Conservation (phyloP, 1,139 yeast genomes). For the Casaregolazyma suthepensis region DNA sequence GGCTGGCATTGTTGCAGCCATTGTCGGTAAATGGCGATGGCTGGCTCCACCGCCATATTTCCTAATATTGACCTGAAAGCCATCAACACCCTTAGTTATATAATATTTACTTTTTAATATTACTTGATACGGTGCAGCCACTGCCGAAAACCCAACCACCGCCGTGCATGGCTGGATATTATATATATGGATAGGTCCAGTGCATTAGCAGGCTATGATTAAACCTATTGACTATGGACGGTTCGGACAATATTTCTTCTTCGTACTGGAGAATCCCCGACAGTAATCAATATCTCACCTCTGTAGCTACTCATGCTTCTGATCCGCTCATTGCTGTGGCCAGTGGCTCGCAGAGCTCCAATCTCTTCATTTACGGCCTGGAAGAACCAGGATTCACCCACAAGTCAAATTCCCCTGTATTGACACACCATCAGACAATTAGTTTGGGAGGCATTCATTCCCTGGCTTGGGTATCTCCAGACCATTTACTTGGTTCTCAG, state of each 20-base stretch:
- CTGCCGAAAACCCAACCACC: background rate
- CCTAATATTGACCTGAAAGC: background rate
- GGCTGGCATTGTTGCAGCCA: background rate
- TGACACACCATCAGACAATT: slow-evolving; percentile 72
- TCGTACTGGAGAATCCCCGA: slow-evolving; percentile 70
- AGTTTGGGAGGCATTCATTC: slow-evolving; percentile 62
- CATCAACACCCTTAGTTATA: background rate
- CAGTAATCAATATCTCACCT: slow-evolving; percentile 48
- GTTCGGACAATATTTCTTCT: slow-evolving; percentile 12
- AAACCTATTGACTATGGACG: background rate
- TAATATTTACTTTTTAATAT: background rate
- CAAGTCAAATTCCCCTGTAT: slow-evolving; percentile 22
- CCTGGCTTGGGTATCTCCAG: slow-evolving; percentile 54
- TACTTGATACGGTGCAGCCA: background rate
- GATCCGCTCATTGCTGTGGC: slow-evolving; percentile 56
- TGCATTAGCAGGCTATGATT: background rate
- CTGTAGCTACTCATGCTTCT: slow-evolving; percentile 44
- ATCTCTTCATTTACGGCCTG: slow-evolving; percentile 60
- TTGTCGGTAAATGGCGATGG: background rate
- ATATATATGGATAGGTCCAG: background rate
- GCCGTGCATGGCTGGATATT: background rate
- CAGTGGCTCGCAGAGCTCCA: slow-evolving; percentile 48
- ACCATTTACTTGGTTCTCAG: slow-evolving; percentile 30
- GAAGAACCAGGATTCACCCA: slow-evolving; percentile 3
- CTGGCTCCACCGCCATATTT: background rate